Base-by-base conservation (phyloP, 2,329 filamentous ascomycete species). In the Talaromyces sp. region DNA sequence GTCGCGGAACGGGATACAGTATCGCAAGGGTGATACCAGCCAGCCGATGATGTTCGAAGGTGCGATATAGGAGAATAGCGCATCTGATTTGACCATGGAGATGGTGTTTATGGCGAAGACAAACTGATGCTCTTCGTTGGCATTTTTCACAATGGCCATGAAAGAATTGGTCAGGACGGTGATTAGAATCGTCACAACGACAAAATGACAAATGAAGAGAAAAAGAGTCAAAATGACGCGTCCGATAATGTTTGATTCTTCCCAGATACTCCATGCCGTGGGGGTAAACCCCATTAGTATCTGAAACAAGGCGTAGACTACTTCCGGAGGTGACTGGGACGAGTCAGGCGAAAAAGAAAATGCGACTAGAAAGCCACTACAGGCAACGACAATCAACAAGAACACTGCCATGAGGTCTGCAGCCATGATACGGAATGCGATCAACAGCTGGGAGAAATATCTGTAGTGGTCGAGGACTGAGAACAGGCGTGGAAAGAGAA, bases 1-100 rank as follows among this genome's bases (percentile, higher is more conserved):
- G 56, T 87, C 85, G 47, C 86, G 86, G 67, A 97, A 87, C 0
- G 92, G 87, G 79, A 97, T 87, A 68, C 87, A 79, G 72, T 89
- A 96, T 65, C 93, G 85, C 52, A 96, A 75, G 0, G 94, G 94
- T 69, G 92, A 92, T 31, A 96, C 80, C 0, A 94, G 72, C 94
- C 93, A 98, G 1, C 91, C 93, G 65, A 97, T 84, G 33, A 97
- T 89, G 72, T 98, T 98, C 14, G 90, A 89, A 0, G 94, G 94
- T 1, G 94, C 90, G 64, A 97, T 86, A 72, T 97, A 97, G 3
- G 92, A 96, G 79, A 98, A 98, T 0, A 97, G 81, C 0, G 92
- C 90, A 73, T 98, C 94, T n/a, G 95, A 96, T 75, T 97, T 98
- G 66, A 97, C 94, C 91, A 96, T 96, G 4, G 92, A 96, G 56